These are phyloP conservation scores for Trichoderma sp. DNA, from an alignment of 2,329 filamentous ascomycete genomes.

Conservation along the genomic window DNA sequence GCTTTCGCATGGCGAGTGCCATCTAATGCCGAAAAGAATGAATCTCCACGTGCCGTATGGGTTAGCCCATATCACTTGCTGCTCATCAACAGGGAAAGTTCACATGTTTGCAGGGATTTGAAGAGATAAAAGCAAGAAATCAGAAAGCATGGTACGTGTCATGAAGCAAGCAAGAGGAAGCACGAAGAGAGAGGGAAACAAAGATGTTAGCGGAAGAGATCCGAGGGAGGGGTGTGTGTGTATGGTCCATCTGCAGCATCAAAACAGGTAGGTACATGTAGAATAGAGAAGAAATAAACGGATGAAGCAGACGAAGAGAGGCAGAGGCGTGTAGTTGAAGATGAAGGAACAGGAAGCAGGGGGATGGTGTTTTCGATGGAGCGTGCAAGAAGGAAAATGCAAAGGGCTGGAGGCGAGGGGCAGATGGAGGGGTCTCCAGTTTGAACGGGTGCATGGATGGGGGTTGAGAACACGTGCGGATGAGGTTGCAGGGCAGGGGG, in stretches of 20 bases:
- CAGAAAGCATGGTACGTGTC: no score
- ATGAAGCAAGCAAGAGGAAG: background rate
- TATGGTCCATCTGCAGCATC: background rate
- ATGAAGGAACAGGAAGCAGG: no score
- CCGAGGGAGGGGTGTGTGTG: background rate
- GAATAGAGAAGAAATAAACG: no score
- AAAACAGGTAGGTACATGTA: background rate
- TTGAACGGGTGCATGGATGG: background rate
- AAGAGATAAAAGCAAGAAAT: background rate
- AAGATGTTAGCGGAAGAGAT: background rate
- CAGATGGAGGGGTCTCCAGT: background rate
- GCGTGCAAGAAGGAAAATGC: background rate
- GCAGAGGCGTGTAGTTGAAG: no score
- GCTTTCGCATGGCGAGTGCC: no score
- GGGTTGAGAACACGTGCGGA: conserved; percentile 12
- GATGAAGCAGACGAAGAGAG: no score
- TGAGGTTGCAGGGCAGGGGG: background rate
- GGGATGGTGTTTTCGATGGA: no score
- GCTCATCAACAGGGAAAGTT: background rate
- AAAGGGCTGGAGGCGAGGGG: background rate
- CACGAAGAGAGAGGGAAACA: background rate
- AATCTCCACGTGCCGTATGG: no score
- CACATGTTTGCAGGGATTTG: background rate
- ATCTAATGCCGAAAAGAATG: background rate
- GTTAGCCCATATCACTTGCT: no score